Percentiles rank a stretch among this genome's conserved stretches.
phyloP scores from a whole-genome alignment of 305 asterid genomes.

The Fraxinus sp. region DNA sequence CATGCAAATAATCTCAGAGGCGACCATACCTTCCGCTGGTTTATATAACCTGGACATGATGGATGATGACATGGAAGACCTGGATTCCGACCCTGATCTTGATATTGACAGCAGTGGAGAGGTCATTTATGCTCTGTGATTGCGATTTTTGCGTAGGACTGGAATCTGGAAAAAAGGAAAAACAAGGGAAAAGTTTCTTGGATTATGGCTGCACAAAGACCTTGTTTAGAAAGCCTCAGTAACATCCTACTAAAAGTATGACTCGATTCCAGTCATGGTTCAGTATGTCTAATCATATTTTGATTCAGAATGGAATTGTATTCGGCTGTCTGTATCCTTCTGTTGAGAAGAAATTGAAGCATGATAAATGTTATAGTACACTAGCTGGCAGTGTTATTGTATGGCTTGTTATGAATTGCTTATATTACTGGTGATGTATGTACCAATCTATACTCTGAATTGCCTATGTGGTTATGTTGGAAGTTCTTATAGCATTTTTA shows the following conservation, averaged over 20 bases:
- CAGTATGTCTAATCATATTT: background rate
- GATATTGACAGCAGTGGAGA: slow-evolving; percentile 98
- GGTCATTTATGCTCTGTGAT: slow-evolving; percentile 80
- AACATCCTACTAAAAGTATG: background rate
- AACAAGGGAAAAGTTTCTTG: background rate
- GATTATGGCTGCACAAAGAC: background rate
- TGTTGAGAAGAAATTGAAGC: slow-evolving; percentile 7
- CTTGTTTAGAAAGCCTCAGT: background rate
- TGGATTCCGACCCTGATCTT: slow-evolving; percentile 92
- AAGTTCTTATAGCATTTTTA: slow-evolving; percentile 8
- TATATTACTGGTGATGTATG: slow-evolving; percentile 6
- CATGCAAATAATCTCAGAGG: slow-evolving; percentile 93
- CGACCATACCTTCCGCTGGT: slow-evolving; percentile 90
- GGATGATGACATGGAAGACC: slow-evolving; percentile 94
- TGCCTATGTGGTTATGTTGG: slow-evolving; percentile 9
- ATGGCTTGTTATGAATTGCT: slow-evolving; percentile 15
- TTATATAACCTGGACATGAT: slow-evolving; percentile 69
- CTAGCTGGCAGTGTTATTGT: slow-evolving; percentile 8
- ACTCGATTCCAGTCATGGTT: background rate
- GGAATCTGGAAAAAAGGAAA: background rate
- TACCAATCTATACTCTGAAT: slow-evolving; percentile 5
- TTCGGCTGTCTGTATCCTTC: background rate
- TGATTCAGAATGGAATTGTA: background rate
- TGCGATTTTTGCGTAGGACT: background rate
- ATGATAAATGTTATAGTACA: background rate